Base-by-base conservation (phyloP, 305 asterid species). In the Solanum hybrid region DNA sequence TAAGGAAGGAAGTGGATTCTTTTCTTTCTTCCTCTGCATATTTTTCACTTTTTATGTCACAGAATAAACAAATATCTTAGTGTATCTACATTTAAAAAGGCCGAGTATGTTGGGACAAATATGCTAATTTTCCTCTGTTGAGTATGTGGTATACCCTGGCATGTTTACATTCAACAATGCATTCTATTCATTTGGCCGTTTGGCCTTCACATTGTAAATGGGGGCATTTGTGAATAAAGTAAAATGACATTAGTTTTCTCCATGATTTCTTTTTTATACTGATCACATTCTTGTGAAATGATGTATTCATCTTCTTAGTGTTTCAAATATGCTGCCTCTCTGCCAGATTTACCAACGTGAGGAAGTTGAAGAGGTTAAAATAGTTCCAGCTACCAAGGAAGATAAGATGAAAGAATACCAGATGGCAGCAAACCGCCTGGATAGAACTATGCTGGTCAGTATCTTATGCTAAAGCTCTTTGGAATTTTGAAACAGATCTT, bases 391-490 rank as follows among this genome's bases (percentile, higher is more conserved):
- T 91, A 91, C 93, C 8, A 95, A 93, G 86, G 96, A 95, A 90
- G 95, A 78, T 90, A 89, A 51, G 92, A 92, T 93, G 93, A 95
- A 95, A 92, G 98, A 95, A 93, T 95, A 93, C 88, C 95, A 93
- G 89, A 90, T 95, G 85, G 98, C 99, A 87, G 99, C 98, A 12
- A 93, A 92, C 71, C 98, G 98, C 90, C 98, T 97, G 88, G 93
- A 94, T 87, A 95, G 87, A 82, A 86, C 98, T 79, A 92, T 93
- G 91, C 72, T 97, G 99, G 99, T 95, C 75, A 20, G 97, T 93
- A 34, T 72, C 66, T 88, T 76, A 64, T 78, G 34, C 66, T 85
- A 92, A 86, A 90, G 85, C 64, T 90, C 88, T 88, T 90, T 34
- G 31, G 22, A 51, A 22, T 22, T 56, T 31, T 85, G 20, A 22